Percentiles rank a stretch among this genome's conserved stretches.
These are phyloP conservation scores for Anthracocystis setariae DNA, from an alignment of 1,284 basidiomycete species.

Conservation along the genomic window DNA sequence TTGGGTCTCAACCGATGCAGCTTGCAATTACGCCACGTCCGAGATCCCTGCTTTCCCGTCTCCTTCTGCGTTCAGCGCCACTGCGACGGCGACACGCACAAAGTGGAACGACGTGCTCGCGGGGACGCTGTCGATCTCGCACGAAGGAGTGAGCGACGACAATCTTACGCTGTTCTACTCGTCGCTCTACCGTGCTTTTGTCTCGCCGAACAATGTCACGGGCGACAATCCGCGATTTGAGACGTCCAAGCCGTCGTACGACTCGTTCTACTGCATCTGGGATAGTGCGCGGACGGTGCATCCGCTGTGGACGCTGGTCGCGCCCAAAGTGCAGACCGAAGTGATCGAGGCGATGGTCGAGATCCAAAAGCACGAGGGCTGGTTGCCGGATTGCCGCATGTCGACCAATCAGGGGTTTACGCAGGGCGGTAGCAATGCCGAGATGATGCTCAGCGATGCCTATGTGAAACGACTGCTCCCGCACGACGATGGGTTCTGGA, in stretches of 20 bases:
- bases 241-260: conserved; percentile 75
- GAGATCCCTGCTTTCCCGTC: conserved; percentile 29
- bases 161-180: conserved; percentile 72
- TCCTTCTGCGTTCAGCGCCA: conserved; percentile 6
- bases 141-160: conserved; percentile 17
- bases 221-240: conserved; percentile 78
- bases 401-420: conserved; percentile 68
- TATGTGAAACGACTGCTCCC: conserved; percentile 60
- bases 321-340: conserved; percentile 26
- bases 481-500: conserved; percentile 47
- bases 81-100: conserved; percentile 5
- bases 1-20: conserved; percentile 31
- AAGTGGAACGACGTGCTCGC: conserved; percentile 33
- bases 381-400: conserved; percentile 45
- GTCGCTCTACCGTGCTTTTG: conserved; percentile 75
- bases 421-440: conserved; percentile 57
- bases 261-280: conserved; percentile 75
- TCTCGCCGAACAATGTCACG: conserved; percentile 77
- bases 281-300: conserved; percentile 62
- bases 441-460: conserved; percentile 63
- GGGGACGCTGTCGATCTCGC: conserved; percentile 13
- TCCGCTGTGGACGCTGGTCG: conserved; percentile 32
- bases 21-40: conserved; percentile 28
- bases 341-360: conserved; percentile 61
- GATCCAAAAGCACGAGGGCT: conserved; percentile 73